Evolutionary conservation across 2,329 filamentous ascomycete genomes (phyloP).

Genomic region (Rhynchosporium graminicola): DNA sequence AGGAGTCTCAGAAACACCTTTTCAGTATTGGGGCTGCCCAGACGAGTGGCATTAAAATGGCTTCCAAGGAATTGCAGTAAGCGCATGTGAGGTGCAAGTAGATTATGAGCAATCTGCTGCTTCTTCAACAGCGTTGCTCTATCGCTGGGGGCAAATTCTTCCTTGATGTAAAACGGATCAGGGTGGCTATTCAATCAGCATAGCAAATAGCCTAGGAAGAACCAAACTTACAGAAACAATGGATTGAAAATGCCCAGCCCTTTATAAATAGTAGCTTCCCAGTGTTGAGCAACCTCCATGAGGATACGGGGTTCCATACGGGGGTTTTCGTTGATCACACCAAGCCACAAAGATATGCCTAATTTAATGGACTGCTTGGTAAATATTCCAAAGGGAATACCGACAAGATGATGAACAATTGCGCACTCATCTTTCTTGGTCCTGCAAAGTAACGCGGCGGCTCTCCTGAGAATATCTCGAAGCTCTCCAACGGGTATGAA

Average conservation of each 20-base stretch:
- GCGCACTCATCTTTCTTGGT: slow-evolving; percentile 73
- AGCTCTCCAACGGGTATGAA: slow-evolving; percentile 72
- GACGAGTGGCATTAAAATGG: slow-evolving; percentile 90
- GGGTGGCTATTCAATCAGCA: slow-evolving; percentile 55
- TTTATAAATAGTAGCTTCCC: slow-evolving; percentile 80
- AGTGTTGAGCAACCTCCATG: slow-evolving; percentile 84
- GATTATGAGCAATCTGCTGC: slow-evolving; percentile 77
- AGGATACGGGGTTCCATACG: slow-evolving; percentile 83
- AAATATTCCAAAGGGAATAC: slow-evolving; percentile 89
- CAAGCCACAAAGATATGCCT: slow-evolving; percentile 93
- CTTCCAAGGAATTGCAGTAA: slow-evolving; percentile 88
- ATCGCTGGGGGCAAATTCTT: slow-evolving; percentile 92
- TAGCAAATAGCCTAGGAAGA: not conserved
- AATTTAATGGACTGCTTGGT: slow-evolving; percentile 95
- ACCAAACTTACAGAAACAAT: slow-evolving; percentile 56
- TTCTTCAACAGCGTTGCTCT: slow-evolving; percentile 71
- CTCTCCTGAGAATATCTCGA: slow-evolving; percentile 78
- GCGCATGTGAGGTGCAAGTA: slow-evolving; percentile 83
- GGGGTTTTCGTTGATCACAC: slow-evolving; percentile 94
- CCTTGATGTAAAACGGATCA: slow-evolving; percentile 87
- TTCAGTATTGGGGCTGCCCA: slow-evolving; percentile 80
- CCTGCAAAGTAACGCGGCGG: slow-evolving; percentile 83
- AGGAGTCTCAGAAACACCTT: slow-evolving; percentile 80
- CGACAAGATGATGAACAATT: slow-evolving; percentile 84
- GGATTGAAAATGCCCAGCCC: slow-evolving; percentile 80